Conservation (phyloP, 805 yeast genomes). For the Zygotorulaspora danielsina region DNA sequence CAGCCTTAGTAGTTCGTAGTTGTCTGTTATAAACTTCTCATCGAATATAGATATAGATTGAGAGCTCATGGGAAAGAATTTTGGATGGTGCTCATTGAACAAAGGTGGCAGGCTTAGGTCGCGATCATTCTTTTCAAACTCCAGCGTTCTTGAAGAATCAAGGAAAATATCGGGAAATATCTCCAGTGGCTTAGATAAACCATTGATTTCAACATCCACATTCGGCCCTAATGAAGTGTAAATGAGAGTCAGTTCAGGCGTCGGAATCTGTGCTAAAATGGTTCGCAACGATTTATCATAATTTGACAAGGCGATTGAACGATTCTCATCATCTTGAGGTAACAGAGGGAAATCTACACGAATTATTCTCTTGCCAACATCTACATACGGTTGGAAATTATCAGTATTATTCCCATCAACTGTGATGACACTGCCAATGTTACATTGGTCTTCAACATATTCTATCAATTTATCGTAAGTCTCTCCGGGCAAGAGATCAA, state of each 20-base stretch:
- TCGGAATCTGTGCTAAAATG: constrained; percentile 63
- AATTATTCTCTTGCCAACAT: constrained; percentile 59
- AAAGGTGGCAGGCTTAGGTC: constrained; percentile 29
- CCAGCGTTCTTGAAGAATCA: constrained; percentile 47
- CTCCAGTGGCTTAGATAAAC: constrained; percentile 17
- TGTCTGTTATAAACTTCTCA: constrained; percentile 22
- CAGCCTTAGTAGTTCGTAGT: constrained; percentile 19
- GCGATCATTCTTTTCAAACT: constrained; percentile 52
- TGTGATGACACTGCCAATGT: constrained; percentile 22
- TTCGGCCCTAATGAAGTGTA: constrained; percentile 44
- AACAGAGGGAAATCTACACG: constrained; percentile 53
- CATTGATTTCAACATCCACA: neutral
- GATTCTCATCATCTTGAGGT: constrained; percentile 33
- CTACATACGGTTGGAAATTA: constrained; percentile 55
- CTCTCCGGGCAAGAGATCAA: constrained; percentile 27
- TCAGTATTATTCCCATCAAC: constrained; percentile 39
- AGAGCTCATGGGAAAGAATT: constrained; percentile 17
- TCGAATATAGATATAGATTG: constrained; percentile 24
- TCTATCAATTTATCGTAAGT: constrained; percentile 21
- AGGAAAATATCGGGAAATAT: constrained; percentile 55
- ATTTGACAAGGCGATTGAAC: constrained; percentile 36
- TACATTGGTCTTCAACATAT: constrained; percentile 23
- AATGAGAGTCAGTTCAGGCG: constrained; percentile 64
- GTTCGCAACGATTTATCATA: constrained; percentile 49
- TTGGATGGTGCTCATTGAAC: constrained; percentile 35